Evolutionary conservation across 371 early-diverging fungal genomes (phyloP).

Genomic region (Coemansia sp.): DNA sequence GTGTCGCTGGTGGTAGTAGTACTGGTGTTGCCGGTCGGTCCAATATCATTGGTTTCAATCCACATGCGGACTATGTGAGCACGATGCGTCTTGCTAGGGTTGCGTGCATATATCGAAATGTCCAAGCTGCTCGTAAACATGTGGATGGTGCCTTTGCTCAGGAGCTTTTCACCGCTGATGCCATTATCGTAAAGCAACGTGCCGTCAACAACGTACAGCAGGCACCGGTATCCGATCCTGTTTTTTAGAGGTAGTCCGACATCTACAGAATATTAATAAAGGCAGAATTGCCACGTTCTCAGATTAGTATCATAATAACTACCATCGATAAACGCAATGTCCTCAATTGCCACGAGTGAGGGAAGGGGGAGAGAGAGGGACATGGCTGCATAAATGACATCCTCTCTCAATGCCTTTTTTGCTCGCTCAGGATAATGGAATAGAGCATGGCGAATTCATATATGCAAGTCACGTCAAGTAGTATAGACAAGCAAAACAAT

Average conservation of each 20-base stretch:
- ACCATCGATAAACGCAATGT: background rate
- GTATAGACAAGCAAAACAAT: background rate
- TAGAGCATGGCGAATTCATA: slow-evolving; percentile 25
- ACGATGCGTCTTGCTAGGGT: slow-evolving; percentile 45
- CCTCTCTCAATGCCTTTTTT: background rate
- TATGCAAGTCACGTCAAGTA: slow-evolving; percentile 20
- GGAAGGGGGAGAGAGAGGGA: background rate
- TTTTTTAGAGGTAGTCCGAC: slow-evolving; percentile 44
- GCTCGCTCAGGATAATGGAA: background rate
- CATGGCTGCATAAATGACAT: slow-evolving; percentile 3
- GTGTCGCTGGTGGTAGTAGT: slow-evolving; percentile 2
- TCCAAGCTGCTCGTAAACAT: slow-evolving; percentile 29
- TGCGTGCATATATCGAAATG: slow-evolving; percentile 30
- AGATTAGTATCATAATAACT: background rate
- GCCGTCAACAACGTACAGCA: slow-evolving; percentile 42
- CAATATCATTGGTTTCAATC: slow-evolving; percentile 23
- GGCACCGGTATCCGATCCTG: slow-evolving; percentile 39
- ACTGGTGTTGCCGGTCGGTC: background rate
- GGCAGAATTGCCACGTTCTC: background rate
- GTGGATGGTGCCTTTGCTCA: slow-evolving; percentile 44
- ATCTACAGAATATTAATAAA: slow-evolving; percentile 18
- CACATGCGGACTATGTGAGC: slow-evolving; percentile 42
- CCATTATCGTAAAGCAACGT: slow-evolving; percentile 42
- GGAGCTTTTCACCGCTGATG: slow-evolving; percentile 35
- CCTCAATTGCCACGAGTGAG: background rate